Conservation (phyloP, 495 filamentous ascomycete species). For the Pyrenula aspistea region DNA sequence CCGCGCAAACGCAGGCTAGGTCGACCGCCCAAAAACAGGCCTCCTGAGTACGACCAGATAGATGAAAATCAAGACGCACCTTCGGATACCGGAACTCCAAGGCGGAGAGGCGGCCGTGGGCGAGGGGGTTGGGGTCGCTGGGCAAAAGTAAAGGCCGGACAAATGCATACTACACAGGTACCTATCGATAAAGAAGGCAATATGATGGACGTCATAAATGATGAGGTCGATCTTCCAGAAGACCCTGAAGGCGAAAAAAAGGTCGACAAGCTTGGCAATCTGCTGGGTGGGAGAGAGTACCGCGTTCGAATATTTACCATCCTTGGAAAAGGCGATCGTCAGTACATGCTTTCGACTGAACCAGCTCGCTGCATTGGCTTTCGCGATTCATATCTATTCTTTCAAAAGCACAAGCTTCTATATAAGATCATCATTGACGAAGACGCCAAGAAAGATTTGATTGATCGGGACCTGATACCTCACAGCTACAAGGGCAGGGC, state of each 20-base stretch:
- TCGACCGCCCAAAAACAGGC: slow-evolving; percentile 73
- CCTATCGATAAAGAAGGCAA: slow-evolving; percentile 92
- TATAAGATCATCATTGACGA: slow-evolving; percentile 95
- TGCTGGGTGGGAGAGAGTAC: slow-evolving; percentile 77
- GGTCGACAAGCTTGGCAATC: slow-evolving; percentile 75
- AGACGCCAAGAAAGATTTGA: slow-evolving; percentile 84
- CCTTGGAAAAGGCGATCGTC: slow-evolving; percentile 62
- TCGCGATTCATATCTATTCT: slow-evolving; percentile 94
- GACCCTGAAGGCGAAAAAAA: slow-evolving; percentile 85
- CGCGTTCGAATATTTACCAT: slow-evolving; percentile 90
- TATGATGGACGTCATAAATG: slow-evolving; percentile 77
- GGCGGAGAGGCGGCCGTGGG: slow-evolving; percentile 54
- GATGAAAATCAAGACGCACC: slow-evolving; percentile 44
- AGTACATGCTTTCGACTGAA: slow-evolving; percentile 98
- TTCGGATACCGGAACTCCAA: slow-evolving; percentile 46
- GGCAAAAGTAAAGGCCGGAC: slow-evolving; percentile 54
- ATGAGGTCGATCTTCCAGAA: slow-evolving; percentile 80
- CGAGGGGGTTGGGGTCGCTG: slow-evolving; percentile 54
- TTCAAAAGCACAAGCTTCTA: slow-evolving; percentile 88
- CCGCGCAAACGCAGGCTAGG: slow-evolving; percentile 71
- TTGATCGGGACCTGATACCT: slow-evolving; percentile 86
- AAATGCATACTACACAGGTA: slow-evolving; percentile 65
- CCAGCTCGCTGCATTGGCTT: slow-evolving; percentile 94
- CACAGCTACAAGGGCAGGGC: slow-evolving; percentile 97
- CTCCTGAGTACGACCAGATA: slow-evolving; percentile 58